These are phyloP conservation scores for Agaricus subrufescens DNA, from an alignment of 768 basidiomycete species.

Conservation along the genomic window DNA sequence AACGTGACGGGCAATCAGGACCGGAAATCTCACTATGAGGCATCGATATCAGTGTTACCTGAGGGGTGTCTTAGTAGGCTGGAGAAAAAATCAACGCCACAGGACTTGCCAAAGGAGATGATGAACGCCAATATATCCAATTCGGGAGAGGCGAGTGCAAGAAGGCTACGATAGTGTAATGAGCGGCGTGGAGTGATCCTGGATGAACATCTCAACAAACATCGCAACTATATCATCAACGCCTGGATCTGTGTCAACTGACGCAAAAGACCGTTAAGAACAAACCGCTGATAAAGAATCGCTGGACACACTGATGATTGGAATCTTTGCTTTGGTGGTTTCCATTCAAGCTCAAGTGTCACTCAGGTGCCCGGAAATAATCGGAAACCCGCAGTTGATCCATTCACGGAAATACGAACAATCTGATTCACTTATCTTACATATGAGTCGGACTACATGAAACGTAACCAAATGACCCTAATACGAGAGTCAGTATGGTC, in stretches of 20 bases:
- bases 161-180: conserved; percentile 38
- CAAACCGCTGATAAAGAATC: background rate
- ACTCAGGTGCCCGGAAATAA: background rate
- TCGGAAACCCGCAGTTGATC: background rate
- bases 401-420: background rate
- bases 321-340: conserved; percentile 26
- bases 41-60: conserved; percentile 71
- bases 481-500: background rate
- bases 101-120: conserved; percentile 65
- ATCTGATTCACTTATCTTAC: no score
- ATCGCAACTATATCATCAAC: conserved; percentile 81
- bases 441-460: background rate
- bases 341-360: background rate
- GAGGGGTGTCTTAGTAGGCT: conserved; percentile 1
- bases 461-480: background rate
- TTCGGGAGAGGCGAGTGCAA: conserved; percentile 82
- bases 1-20: background rate
- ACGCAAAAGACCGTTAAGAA: background rate
- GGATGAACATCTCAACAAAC: conserved; percentile 31
- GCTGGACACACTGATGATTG: conserved; percentile 60
- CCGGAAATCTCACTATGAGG: conserved; percentile 49
- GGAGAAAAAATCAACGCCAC: background rate
- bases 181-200: background rate
- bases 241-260: conserved; percentile 86
- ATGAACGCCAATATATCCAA: conserved; percentile 74